Evolutionary conservation across 129 eudicot species (phyloP), one percentile per base, ranked within the genome.

Genomic region (Sambucus nigra): DNA sequence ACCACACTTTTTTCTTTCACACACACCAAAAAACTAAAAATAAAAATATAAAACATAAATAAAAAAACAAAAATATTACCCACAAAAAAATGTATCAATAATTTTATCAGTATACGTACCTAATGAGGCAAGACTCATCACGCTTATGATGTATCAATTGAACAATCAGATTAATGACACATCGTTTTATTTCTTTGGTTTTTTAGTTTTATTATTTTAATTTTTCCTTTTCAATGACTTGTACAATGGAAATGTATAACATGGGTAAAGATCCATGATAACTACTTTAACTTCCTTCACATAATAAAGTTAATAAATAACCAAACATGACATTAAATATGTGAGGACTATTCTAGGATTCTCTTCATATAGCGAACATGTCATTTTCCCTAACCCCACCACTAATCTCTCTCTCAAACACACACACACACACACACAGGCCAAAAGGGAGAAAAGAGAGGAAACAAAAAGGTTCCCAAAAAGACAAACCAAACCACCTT

Each of bases 401-500:
- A 75, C 48, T 58, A 58, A 74, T 26, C 47, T 33, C 60, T 25
- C 12, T 62, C 46, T 25, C 32, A 29, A 29, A 29, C 8, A 8
- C 35, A 8, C 35, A 29, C 35, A 29, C 35, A 29, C 8, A 8
- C 8, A n/a, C n/a, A n/a, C n/a, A n/a, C n/a, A 42, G 20, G 48
- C 48, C 20, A 41, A 28, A 16, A 18, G 29, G 14, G 17, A 27
- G 22, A 29, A 35, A 41, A 32, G 48, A 15, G 16, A 42, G 5
- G 12, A 40, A 24, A 16, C 16, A 0, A 53, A 54, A 72, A 63
- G 16, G 50, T 67, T 56, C 33, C 60, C 73, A 47, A 48, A 68
- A 72, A 68, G 73, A 64, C 69, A 68, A 69, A 78, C 59, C 70
- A 54, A 65, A 61, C 65, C 63, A 73, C 66, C 25, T 70, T 69